phyloP scores from a whole-genome alignment of 768 basidiomycete species.

The Leccinum imitatum region DNA sequence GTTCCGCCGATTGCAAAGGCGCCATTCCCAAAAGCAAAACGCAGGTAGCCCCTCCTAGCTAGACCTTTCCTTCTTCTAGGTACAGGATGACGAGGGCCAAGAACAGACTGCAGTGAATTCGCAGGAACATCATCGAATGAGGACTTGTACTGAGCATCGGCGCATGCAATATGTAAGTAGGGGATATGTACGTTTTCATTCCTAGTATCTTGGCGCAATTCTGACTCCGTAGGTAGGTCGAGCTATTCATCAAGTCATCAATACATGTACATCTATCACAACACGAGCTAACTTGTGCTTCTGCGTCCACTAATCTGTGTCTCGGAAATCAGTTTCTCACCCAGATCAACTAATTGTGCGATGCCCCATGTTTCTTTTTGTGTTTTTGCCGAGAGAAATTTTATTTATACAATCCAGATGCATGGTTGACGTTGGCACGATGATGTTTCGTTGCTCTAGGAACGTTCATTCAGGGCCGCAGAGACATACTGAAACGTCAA shows the following conservation, averaged over 20 bases:
- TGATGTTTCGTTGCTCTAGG: neutral
- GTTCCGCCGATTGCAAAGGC: neutral
- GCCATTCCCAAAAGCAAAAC: neutral
- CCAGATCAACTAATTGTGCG: neutral
- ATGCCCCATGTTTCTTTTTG: neutral
- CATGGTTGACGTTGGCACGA: neutral
- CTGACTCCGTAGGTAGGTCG: neutral
- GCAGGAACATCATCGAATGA: neutral
- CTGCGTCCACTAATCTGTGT: neutral
- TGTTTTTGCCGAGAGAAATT: neutral
- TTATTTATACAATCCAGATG: neutral
- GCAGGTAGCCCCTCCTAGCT: neutral
- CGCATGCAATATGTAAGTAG: neutral
- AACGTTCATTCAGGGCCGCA: neutral
- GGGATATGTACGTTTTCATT: no score
- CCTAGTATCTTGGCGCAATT: neutral
- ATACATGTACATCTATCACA: neutral
- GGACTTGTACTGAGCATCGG: neutral
- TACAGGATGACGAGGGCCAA: neutral
- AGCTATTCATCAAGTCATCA: neutral
- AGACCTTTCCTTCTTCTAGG: neutral
- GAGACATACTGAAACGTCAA: neutral
- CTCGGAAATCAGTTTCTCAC: neutral
- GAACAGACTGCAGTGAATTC: neutral
- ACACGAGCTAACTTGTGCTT: neutral